phyloP scores from a whole-genome alignment of 805 yeast species.

The Candida taoyuanica region DNA sequence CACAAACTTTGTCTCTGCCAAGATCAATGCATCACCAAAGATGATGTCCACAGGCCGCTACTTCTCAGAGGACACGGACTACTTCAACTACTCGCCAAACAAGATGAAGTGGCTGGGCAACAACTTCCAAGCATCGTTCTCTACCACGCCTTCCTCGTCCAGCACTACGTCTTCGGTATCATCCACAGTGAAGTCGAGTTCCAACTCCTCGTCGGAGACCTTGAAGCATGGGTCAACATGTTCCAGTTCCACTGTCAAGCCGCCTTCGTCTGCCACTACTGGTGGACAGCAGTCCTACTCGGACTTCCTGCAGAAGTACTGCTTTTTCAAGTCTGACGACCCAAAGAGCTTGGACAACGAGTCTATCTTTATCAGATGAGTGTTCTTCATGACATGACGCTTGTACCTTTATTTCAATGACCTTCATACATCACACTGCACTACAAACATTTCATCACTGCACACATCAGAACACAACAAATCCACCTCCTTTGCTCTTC shows the following conservation, averaged over 20 bases:
- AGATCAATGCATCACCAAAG: slow-evolving; percentile 15
- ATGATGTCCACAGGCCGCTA: slow-evolving; percentile 21
- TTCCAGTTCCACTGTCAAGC: background rate
- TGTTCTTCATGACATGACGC: slow-evolving; percentile 1
- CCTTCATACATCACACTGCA: background rate
- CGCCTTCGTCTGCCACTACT: background rate
- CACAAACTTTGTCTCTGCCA: slow-evolving; percentile 14
- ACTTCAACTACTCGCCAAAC: slow-evolving; percentile 20
- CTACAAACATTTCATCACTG: too few species aligned
- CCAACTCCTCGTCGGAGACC: slow-evolving; percentile 7
- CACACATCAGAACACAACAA: too few species aligned
- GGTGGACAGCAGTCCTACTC: slow-evolving; percentile 15
- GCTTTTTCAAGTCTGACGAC: slow-evolving; percentile 24
- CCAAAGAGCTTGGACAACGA: slow-evolving; percentile 9
- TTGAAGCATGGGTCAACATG: slow-evolving; percentile 2
- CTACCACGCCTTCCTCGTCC: slow-evolving; percentile 11
- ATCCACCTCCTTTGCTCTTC: too few species aligned
- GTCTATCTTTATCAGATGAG: slow-evolving; percentile 13
- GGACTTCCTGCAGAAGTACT: slow-evolving; percentile 26
- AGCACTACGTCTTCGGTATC: slow-evolving; percentile 5
- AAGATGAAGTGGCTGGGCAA: slow-evolving; percentile 9
- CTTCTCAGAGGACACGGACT: slow-evolving; percentile 27
- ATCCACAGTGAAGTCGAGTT: slow-evolving; percentile 4
- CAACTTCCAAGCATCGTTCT: slow-evolving; percentile 9
- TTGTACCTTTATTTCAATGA: slow-evolving; percentile 9